These are phyloP conservation scores for Mortierella claussenii DNA, from an alignment of 192 early-diverging fungal genomes.

Conservation along the genomic window DNA sequence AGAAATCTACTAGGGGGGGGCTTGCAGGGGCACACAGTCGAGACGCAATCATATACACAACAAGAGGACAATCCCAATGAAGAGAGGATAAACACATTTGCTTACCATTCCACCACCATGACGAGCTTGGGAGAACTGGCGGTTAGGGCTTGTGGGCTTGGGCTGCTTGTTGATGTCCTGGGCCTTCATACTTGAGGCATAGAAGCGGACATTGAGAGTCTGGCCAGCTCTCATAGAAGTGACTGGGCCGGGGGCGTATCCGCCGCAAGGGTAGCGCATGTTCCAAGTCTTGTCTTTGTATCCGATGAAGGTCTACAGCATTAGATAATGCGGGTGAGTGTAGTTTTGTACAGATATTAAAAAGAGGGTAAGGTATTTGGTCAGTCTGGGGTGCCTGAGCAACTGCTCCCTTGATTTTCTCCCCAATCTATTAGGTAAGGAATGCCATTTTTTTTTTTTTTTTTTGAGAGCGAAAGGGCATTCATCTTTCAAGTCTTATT, in stretches of 20 bases:
- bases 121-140: slow-evolving; percentile 57
- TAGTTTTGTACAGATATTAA: too few relatives aligned
- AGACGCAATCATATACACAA: neutral
- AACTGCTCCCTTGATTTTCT: too few relatives aligned
- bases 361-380: too few relatives aligned
- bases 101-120: slow-evolving; percentile 69
- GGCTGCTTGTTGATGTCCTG: slow-evolving; percentile 26
- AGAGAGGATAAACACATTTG: neutral
- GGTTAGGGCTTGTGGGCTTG: slow-evolving; percentile 15
- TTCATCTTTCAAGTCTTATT: too few relatives aligned
- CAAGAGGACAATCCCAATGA: neutral
- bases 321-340: too few relatives aligned
- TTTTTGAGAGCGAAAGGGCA: too few relatives aligned
- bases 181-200: slow-evolving; percentile 31
- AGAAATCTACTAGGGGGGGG: too few relatives aligned
- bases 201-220: slow-evolving; percentile 60
- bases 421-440: too few relatives aligned
- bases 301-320: slow-evolving; percentile 46
- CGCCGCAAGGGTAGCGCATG: slow-evolving; percentile 52
- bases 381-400: too few relatives aligned
- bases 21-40: too few relatives aligned
- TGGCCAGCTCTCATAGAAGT: slow-evolving; percentile 63
- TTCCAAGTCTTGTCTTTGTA: slow-evolving; percentile 34
- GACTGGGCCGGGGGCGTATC: slow-evolving; percentile 51
- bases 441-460: too few relatives aligned